Base-by-base conservation (phyloP, 495 filamentous ascomycete genomes). In the Daldinia vernicosa region DNA sequence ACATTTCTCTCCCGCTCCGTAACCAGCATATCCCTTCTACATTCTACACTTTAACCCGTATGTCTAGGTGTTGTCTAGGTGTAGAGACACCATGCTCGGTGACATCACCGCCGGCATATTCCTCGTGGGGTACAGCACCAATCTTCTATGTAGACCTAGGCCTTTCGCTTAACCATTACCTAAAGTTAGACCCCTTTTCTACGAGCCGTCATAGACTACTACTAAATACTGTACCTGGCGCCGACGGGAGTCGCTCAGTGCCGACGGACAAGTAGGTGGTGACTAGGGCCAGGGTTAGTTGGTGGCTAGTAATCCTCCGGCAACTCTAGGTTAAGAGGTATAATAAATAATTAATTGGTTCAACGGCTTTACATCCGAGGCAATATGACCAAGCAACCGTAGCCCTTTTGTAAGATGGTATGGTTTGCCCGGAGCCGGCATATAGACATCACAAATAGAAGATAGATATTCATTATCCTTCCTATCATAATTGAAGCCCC, bases 91-190 rank as follows among this genome's bases (percentile, higher is more conserved):
- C 19, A 17, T 67, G 63, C 57, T 26, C 54, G 22, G 69, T 71
- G 69, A 71, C 69, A 71, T 71, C 69, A 71, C 43, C 4, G 43
- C 26, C 55, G 32, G 33, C 39, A 24, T 61, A 19, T 43, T 14
- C 22, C 24, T 63, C 59, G 69, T 52, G 57, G 69, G 63, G 57
- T 66, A 53, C 63, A 61, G 58, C 50, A 58, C 52, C 56, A 39
- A 71, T 26, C 43, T 33, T 33, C 30, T 32, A 33, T 61, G 56
- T 66, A 66, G 62, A 47, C 33, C 17, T 39, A n/a, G 62, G 40
- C n/a, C 28, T 56, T 14, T 60, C 3, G 15, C 66, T 24, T 28
- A 53, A 11, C 2, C 4, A 35, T 12, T 3, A 27, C 26, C 26
- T 27, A 33, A 9, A 33, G 4, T 19, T 47, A 47, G 6, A 47